Evolutionary conservation across 2,329 filamentous ascomycete genomes (phyloP).

Genomic region (Sclerotinia borealis): DNA sequence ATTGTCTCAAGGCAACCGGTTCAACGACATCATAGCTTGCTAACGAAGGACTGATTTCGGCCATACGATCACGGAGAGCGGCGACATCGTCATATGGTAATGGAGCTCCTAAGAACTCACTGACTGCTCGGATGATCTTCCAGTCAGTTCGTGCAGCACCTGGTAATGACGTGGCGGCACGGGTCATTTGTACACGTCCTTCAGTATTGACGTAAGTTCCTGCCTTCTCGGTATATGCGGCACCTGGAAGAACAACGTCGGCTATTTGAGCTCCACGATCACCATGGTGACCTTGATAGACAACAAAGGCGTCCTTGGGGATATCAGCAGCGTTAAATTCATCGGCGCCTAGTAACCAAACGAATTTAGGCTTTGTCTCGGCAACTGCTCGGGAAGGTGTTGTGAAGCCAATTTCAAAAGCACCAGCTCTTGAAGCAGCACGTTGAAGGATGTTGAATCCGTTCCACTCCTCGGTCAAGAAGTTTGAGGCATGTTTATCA

Average conservation of each 20-base stretch:
- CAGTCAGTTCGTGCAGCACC: conserved; percentile 92
- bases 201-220: conserved; percentile 98
- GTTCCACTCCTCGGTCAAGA: conserved; percentile 87
- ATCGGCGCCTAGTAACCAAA: conserved; percentile 95
- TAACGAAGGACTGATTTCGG: conserved; percentile 86
- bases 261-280: conserved; percentile 89
- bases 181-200: conserved; percentile 89
- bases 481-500: conserved; percentile 86
- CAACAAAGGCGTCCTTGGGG: conserved; percentile 90
- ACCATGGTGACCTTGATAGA: conserved; percentile 98
- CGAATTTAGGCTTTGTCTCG: conserved; percentile 82
- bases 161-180: conserved; percentile 79
- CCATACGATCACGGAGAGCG: conserved; percentile 84
- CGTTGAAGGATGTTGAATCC: conserved; percentile 96
- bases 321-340: conserved; percentile 81
- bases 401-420: conserved; percentile 93
- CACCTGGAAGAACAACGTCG: conserved; percentile 87
- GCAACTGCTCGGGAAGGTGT: conserved; percentile 77
- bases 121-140: conserved; percentile 94
- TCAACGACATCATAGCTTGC: conserved; percentile 89
- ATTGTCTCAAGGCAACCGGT: conserved; percentile 61
- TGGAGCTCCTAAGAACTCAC: conserved; percentile 81
- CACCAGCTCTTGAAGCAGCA: conserved; percentile 83
- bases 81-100: conserved; percentile 93
- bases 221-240: conserved; percentile 94